These are phyloP conservation scores for Trametes sanguinea DNA, from an alignment of 768 basidiomycete species.

Conservation along the genomic window DNA sequence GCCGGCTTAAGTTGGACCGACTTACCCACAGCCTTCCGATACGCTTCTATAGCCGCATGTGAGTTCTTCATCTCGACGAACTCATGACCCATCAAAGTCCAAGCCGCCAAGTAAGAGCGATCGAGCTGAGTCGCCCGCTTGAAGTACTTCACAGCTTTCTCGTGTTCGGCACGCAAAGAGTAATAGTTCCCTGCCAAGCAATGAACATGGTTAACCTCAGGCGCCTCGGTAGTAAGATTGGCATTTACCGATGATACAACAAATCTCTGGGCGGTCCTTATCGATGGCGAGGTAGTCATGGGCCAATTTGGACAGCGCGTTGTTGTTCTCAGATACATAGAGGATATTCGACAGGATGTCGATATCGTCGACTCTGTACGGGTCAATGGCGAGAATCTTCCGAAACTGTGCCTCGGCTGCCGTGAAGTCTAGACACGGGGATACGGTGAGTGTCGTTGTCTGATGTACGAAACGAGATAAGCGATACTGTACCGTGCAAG, in stretches of 20 bases:
- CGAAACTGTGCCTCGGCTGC: slow-evolving; percentile 87
- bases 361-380: slow-evolving; percentile 90
- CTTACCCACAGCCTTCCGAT: slow-evolving; percentile 91
- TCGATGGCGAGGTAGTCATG: slow-evolving; percentile 89
- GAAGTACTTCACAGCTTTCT: slow-evolving; percentile 96
- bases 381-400: slow-evolving; percentile 76
- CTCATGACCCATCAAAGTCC: slow-evolving; percentile 99
- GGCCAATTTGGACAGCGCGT: slow-evolving; percentile 88
- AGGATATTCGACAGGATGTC: slow-evolving; percentile 97
- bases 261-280: slow-evolving; percentile 93
- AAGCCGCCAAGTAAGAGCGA: slow-evolving; percentile 91
- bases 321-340: slow-evolving; percentile 88
- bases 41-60: slow-evolving; percentile 97
- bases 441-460: neutral
- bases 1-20: neutral
- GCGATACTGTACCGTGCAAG: slow-evolving; percentile 69
- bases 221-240: neutral
- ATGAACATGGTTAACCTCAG: neutral
- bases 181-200: slow-evolving; percentile 85
- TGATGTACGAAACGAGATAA: neutral
- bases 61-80: slow-evolving; percentile 99
- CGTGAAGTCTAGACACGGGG: slow-evolving; percentile 67
- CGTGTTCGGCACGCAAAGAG: slow-evolving; percentile 89
- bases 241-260: slow-evolving; percentile 86
- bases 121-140: slow-evolving; percentile 93